Percentiles rank a stretch among this genome's conserved stretches.
Evolutionary conservation across 352 stramenopile species (phyloP).

Genomic region (Globisporangium solare): DNA sequence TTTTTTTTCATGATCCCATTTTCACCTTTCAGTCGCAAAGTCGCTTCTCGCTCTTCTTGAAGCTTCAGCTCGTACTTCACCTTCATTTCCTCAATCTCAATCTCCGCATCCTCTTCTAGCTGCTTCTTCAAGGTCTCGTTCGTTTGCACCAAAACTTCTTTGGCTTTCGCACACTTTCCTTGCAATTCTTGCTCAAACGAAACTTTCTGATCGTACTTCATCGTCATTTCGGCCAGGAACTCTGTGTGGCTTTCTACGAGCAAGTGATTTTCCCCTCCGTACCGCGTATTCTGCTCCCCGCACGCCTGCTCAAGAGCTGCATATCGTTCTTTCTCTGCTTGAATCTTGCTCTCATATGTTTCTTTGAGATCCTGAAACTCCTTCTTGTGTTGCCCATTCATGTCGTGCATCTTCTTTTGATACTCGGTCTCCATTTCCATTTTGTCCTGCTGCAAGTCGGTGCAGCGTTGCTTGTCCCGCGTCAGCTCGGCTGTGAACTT

Average conservation of each 20-base stretch:
- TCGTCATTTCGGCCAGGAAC: constrained; percentile 90
- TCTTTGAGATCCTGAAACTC: constrained; percentile 89
- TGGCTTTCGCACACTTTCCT: constrained; percentile 46
- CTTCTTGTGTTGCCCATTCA: constrained; percentile 86
- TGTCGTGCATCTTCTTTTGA: constrained; percentile 88
- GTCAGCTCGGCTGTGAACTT: constrained; percentile 92
- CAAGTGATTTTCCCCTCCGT: constrained; percentile 72
- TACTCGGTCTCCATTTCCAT: constrained; percentile 89
- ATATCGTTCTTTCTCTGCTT: constrained; percentile 88
- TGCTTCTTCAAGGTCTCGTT: constrained; percentile 90
- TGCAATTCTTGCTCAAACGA: constrained; percentile 80
- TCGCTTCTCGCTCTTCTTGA: constrained; percentile 85
- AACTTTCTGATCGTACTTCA: constrained; percentile 90
- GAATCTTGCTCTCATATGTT: constrained; percentile 89
- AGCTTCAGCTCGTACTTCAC: constrained; percentile 90
- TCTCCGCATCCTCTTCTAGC: constrained; percentile 92
- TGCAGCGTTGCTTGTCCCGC: constrained; percentile 89
- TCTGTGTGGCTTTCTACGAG: constrained; percentile 77
- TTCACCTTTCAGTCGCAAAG: constrained; percentile 92
- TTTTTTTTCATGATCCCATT: constrained; percentile 98
- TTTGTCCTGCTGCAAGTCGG: constrained; percentile 89
- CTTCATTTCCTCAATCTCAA: constrained; percentile 92
- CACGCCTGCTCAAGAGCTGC: constrained; percentile 74
- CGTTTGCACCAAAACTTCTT: constrained; percentile 72
- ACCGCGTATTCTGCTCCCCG: constrained; percentile 64